These are phyloP conservation scores for Capsella rubella DNA, from an alignment of 441 rosid species.

Conservation along the genomic window DNA sequence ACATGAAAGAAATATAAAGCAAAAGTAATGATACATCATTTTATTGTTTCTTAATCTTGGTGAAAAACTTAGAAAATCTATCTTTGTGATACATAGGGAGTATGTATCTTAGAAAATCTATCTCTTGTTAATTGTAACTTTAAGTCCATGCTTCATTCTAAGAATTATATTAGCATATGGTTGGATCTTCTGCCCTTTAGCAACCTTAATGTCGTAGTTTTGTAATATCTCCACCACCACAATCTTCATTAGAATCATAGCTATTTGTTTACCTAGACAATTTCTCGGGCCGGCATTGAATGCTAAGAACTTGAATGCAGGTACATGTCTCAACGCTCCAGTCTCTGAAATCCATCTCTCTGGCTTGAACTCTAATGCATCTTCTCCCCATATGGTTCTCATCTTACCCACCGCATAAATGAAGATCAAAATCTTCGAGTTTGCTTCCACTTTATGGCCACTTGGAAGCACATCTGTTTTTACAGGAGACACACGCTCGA, in stretches of 20 bases:
- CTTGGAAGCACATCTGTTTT: slow-evolving; percentile 44
- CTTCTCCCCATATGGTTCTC: slow-evolving; percentile 41
- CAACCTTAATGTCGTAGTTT: slow-evolving; percentile 37
- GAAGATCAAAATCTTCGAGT: slow-evolving; percentile 19
- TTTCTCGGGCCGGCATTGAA: slow-evolving; percentile 59
- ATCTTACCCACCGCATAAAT: slow-evolving; percentile 44
- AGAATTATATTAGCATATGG: not conserved
- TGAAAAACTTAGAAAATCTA: too few species aligned
- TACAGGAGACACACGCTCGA: slow-evolving; percentile 16
- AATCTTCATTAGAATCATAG: slow-evolving; percentile 53
- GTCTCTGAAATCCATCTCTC: slow-evolving; percentile 48
- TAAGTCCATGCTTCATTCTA: too few species aligned
- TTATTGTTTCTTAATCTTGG: too few species aligned
- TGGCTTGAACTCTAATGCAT: slow-evolving; percentile 43
- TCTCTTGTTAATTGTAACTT: too few species aligned
- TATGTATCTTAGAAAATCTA: too few species aligned
- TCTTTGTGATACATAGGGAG: too few species aligned
- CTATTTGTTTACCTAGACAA: slow-evolving; percentile 52
- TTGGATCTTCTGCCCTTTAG: slow-evolving; percentile 31
- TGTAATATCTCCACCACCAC: slow-evolving; percentile 30
- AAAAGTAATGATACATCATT: too few species aligned
- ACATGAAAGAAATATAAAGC: too few species aligned
- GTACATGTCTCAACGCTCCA: slow-evolving; percentile 38
- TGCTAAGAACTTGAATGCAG: slow-evolving; percentile 44
- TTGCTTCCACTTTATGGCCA: slow-evolving; percentile 34